A percentile compares a stretch with the other conserved stretches of the same genome.
Evolutionary conservation across 2,329 filamentous ascomycete genomes (phyloP).

Genomic region (Colletotrichum ledebouriae): DNA sequence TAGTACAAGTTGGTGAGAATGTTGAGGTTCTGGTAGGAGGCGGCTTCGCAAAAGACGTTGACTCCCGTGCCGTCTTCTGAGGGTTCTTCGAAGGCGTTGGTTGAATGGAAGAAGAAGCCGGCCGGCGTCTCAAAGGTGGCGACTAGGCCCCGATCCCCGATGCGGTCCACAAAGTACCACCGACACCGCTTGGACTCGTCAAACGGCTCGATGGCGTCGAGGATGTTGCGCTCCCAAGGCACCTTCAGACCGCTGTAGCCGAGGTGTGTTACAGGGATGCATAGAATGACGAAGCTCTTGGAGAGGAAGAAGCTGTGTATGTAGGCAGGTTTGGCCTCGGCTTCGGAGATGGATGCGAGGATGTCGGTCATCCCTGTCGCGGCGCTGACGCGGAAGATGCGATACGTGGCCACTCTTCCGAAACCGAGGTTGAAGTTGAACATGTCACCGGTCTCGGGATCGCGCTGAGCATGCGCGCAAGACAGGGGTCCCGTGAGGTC

Average conservation of each 20-base stretch:
- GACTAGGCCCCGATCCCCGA: constrained; percentile 72
- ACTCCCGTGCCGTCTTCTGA: constrained; percentile 51
- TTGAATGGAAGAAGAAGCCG: constrained; percentile 83
- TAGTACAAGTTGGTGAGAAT: constrained; percentile 78
- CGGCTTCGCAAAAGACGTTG: constrained; percentile 75
- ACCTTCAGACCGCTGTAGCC: constrained; percentile 70
- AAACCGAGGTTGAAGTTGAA: constrained; percentile 87
- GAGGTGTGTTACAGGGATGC: constrained; percentile 77
- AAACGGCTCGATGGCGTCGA: constrained; percentile 77
- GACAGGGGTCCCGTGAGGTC: constrained; percentile 76
- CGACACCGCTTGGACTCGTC: constrained; percentile 67
- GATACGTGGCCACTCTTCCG: constrained; percentile 70
- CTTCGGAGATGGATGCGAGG: constrained; percentile 73
- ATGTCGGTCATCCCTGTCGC: constrained; percentile 76
- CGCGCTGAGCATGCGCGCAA: constrained; percentile 78
- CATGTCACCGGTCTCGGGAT: constrained; percentile 79
- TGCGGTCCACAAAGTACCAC: constrained; percentile 83
- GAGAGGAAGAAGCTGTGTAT: constrained; percentile 88
- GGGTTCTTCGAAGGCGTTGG: constrained; percentile 80
- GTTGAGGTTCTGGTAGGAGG: constrained; percentile 74
- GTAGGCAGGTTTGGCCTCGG: constrained; percentile 69
- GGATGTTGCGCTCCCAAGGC: constrained; percentile 74
- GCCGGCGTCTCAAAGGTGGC: constrained; percentile 76
- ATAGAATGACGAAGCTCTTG: constrained; percentile 77
- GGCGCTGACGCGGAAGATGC: constrained; percentile 76